Conservation (phyloP, 495 filamentous ascomycete genomes). For the Geoglossum glabrum region DNA sequence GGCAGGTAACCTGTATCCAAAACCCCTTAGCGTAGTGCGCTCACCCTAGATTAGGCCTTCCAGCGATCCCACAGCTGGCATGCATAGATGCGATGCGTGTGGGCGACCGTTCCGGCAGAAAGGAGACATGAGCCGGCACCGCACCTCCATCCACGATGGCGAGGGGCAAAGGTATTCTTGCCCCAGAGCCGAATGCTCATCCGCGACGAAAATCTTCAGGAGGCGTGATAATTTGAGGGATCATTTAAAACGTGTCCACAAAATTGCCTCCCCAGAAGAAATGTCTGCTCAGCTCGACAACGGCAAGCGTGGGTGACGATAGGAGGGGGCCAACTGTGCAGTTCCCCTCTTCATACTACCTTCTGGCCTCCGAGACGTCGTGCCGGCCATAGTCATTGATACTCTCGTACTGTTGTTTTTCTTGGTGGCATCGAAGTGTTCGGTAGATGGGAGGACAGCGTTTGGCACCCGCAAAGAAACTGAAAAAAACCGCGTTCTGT, state of each 20-base stretch:
- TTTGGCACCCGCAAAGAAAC: neutral
- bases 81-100: neutral
- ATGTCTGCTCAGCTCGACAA: neutral
- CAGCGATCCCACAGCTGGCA: neutral
- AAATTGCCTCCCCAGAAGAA: neutral
- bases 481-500: neutral
- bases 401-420: neutral
- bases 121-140: neutral
- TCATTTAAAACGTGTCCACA: neutral
- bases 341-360: too few relatives aligned
- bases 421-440: neutral
- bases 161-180: neutral
- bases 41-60: neutral
- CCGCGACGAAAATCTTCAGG: neutral
- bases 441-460: neutral
- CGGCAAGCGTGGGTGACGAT: neutral
- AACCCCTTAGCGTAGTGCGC: neutral
- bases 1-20: neutral
- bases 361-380: neutral
- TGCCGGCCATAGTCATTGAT: neutral
- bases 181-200: neutral
- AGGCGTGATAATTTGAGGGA: neutral
- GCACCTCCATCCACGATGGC: neutral
- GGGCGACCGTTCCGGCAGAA: neutral
- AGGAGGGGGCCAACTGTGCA: neutral